Conservation (phyloP, 257 asterid species). For the Capsicum rhomboideum region DNA sequence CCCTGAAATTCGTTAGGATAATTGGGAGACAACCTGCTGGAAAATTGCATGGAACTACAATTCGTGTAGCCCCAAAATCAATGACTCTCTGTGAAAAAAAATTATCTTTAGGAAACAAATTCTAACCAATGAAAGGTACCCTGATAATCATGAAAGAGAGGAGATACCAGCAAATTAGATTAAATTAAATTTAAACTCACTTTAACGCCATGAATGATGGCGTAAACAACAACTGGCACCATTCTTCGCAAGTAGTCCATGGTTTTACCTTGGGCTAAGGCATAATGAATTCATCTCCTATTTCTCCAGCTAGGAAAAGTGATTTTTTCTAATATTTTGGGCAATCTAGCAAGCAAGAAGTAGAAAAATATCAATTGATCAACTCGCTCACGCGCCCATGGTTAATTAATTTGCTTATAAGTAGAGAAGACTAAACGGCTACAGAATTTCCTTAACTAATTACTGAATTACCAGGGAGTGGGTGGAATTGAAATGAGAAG, state of each 20-base stretch:
- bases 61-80: not conserved
- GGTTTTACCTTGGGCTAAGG: constrained; percentile 9
- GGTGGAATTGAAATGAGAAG: constrained; percentile 10
- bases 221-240: constrained; percentile 5
- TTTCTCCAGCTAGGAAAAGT: constrained; percentile 15
- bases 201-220: constrained; percentile 3
- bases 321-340: not conserved
- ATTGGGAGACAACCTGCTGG: too few relatives aligned
- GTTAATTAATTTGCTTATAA: not conserved
- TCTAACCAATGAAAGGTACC: not conserved
- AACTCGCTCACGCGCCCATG: too few relatives aligned
- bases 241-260: constrained; percentile 1
- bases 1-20: too few relatives aligned
- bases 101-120: not conserved
- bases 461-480: not conserved
- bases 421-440: not conserved
- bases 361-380: not conserved
- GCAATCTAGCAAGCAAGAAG: not conserved
- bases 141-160: not conserved
- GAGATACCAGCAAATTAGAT: too few relatives aligned
- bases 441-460: not conserved
- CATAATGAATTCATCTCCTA: constrained; percentile 6
- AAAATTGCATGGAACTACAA: constrained; percentile 15
- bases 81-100: not conserved
- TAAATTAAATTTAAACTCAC: too few relatives aligned